phyloP scores from a whole-genome alignment of 176 grass and related monocot species.

The Alloteropsis semialata region DNA sequence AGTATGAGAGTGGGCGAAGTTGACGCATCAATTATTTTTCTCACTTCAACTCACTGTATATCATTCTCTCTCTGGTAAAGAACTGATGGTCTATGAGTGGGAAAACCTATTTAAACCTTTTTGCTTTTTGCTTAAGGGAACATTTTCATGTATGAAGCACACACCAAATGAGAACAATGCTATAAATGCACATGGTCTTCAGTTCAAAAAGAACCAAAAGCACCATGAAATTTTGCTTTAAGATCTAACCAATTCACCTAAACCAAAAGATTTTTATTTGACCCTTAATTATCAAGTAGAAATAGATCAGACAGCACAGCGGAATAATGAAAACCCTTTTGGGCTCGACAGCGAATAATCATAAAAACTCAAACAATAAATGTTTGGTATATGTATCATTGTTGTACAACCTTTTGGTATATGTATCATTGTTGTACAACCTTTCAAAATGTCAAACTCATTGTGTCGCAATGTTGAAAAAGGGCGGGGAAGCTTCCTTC shows the following conservation, averaged over 20 bases:
- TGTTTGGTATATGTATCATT: too few relatives aligned
- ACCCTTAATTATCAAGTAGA: background rate
- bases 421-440: background rate
- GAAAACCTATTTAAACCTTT: background rate
- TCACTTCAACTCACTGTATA: background rate
- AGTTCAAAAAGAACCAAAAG: background rate
- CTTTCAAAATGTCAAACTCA: background rate
- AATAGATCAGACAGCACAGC: too few relatives aligned
- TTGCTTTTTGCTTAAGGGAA: background rate
- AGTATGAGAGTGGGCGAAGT: background rate
- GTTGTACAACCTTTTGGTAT: background rate
- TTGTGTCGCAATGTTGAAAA: background rate
- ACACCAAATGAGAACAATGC: constrained; percentile 5
- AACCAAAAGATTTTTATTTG: constrained; percentile 1
- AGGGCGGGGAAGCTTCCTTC: background rate
- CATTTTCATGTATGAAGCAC: background rate
- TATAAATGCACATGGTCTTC: constrained; percentile 9
- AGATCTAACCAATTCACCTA: constrained; percentile 26
- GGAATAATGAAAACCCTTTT: background rate
- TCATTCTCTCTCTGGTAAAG: constrained; percentile 6
- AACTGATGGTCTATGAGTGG: constrained; percentile 5
- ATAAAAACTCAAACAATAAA: background rate
- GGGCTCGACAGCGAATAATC: background rate
- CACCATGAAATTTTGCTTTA: background rate
- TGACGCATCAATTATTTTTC: background rate